These are phyloP conservation scores for Raphanus hybrid DNA, from an alignment of 441 rosid genomes.

Conservation along the genomic window DNA sequence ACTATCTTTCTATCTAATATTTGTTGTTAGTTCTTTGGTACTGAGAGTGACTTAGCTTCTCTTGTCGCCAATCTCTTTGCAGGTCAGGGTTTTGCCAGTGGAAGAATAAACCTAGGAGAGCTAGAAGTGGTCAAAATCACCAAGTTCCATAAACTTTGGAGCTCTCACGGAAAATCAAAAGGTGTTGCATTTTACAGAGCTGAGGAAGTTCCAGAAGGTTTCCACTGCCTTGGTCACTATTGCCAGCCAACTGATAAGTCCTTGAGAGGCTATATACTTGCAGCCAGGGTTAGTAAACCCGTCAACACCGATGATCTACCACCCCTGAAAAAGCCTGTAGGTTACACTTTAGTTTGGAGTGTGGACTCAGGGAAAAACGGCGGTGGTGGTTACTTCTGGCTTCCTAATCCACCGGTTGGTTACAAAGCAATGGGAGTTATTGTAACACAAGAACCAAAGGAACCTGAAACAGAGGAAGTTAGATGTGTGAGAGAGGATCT, in stretches of 20 bases:
- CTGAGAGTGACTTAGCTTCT: not conserved
- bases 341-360: constrained; percentile 57
- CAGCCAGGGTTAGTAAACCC: constrained; percentile 37
- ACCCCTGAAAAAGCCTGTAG: constrained; percentile 55
- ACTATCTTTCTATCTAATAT: not conserved
- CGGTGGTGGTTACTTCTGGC: constrained; percentile 59
- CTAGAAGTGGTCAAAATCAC: constrained; percentile 59
- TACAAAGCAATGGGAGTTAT: constrained; percentile 68
- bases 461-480: constrained; percentile 58
- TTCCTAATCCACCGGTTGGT: constrained; percentile 66
- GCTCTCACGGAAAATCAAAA: constrained; percentile 48
- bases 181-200: constrained; percentile 64
- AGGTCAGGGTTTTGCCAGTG: constrained; percentile 67
- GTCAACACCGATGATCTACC: constrained; percentile 40
- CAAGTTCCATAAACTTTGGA: constrained; percentile 58
- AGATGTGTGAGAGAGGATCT: constrained; percentile 71
- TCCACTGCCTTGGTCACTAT: constrained; percentile 64
- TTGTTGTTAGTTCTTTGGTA: constrained; percentile 27
- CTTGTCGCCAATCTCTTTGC: constrained; percentile 30
- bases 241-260: constrained; percentile 60
- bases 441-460: constrained; percentile 48
- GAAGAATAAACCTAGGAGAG: constrained; percentile 63
- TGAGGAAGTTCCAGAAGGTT: constrained; percentile 65
- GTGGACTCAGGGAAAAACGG: constrained; percentile 46
- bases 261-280: constrained; percentile 65